A percentile compares a stretch with the other conserved stretches of the same genome.
These are phyloP conservation scores for Cicer pinnatifidum DNA, from an alignment of 306 rosid species.

Conservation along the genomic window DNA sequence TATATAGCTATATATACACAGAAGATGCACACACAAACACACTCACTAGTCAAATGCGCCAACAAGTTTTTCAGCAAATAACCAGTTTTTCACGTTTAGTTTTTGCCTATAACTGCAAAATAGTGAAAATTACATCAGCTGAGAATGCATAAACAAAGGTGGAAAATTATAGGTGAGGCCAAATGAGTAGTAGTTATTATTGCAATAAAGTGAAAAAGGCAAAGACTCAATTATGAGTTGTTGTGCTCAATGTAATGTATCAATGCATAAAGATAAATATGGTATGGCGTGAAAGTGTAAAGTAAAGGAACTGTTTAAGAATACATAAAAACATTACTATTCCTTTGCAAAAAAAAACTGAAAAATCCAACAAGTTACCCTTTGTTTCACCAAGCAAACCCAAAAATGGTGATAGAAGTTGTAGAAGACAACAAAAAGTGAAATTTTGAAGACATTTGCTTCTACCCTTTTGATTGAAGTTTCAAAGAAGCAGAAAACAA, in stretches of 20 bases:
- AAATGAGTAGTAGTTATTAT: conserved; percentile 45
- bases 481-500: conserved; percentile 33
- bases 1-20: conserved; percentile 26
- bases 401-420: conserved; percentile 39
- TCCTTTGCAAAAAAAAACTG: conserved; percentile 53
- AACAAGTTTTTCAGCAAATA: conserved; percentile 51
- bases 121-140: conserved; percentile 53
- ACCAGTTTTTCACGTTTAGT: conserved; percentile 49
- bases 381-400: conserved; percentile 49
- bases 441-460: conserved; percentile 19
- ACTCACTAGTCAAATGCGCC: conserved; percentile 42
- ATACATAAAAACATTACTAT: conserved; percentile 55
- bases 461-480: conserved; percentile 40
- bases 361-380: conserved; percentile 45
- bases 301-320: conserved; percentile 46
- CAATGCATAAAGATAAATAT: conserved; percentile 49
- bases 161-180: conserved; percentile 61
- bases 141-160: conserved; percentile 45
- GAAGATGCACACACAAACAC: neutral
- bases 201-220: conserved; percentile 44
- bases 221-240: conserved; percentile 49
- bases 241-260: conserved; percentile 41
- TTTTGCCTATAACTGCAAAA: conserved; percentile 52
- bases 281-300: conserved; percentile 46
- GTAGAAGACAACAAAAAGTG: conserved; percentile 13